Conservation (phyloP, 805 yeast species). For the Sugiyamaella chiloensis region DNA sequence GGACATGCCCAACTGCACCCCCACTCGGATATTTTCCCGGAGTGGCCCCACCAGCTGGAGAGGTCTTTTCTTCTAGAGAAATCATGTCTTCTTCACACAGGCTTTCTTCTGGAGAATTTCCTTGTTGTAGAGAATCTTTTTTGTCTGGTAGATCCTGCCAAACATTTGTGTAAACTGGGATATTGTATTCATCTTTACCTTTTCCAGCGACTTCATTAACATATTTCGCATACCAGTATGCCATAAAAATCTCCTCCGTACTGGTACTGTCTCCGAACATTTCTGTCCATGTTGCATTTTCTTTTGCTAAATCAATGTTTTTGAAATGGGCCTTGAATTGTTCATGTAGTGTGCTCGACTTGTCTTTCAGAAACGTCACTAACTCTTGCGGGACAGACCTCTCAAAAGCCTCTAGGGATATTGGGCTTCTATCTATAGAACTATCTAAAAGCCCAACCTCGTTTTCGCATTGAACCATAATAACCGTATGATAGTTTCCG, state of each 20-base stretch:
- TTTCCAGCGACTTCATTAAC: slow-evolving; percentile 19
- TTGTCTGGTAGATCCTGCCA: too few species aligned
- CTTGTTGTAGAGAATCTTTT: too few species aligned
- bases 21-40: slow-evolving; percentile 23
- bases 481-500: slow-evolving; percentile 10
- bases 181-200: slow-evolving; percentile 14
- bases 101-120: too few species aligned
- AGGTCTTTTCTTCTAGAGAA: slow-evolving; percentile 7
- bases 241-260: slow-evolving; percentile 22
- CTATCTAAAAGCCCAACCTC: slow-evolving; percentile 22
- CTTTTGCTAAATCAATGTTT: background rate
- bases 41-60: slow-evolving; percentile 10
- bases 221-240: slow-evolving; percentile 21
- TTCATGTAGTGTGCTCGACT: background rate
- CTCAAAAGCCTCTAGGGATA: slow-evolving; percentile 5
- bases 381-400: slow-evolving; percentile 16
- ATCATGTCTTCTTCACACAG: too few species aligned
- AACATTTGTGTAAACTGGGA: slow-evolving; percentile 20
- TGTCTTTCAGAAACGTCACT: slow-evolving; percentile 4
- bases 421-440: slow-evolving; percentile 15
- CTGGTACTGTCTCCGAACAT: slow-evolving; percentile 17
- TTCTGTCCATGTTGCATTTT: slow-evolving; percentile 14
- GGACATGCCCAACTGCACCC: slow-evolving; percentile 16
- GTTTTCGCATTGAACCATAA: slow-evolving; percentile 22
- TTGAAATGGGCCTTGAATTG: background rate